Evolutionary conservation across 306 rosid genomes (phyloP), one percentile per base, ranked within the genome.

Genomic region (Dryas octopetala): DNA sequence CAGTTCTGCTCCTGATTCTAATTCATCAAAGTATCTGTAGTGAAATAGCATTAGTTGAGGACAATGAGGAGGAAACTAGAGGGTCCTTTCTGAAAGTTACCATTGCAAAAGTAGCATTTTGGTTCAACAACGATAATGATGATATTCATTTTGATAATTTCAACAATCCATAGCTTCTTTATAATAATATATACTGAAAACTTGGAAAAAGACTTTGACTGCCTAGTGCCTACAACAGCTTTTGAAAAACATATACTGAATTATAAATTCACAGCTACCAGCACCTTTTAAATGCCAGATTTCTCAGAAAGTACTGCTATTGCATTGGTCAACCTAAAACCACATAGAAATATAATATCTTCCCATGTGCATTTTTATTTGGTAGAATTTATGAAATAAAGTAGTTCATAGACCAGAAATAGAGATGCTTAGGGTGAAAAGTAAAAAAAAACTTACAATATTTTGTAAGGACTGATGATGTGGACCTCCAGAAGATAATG

Each of bases 391-490:
- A 40, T 9, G 15, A 16, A 38, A 9, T 12, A 28, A 51, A 69
- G 23, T 6, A 52, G 28, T 51, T 51, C 47, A 9, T 46, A 40
- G 44, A 52, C 3, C 50, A 45, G 8, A 76, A 71, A 64, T 16
- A 62, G n/a, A 71, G 40, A 46, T 16, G 48, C 19, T 61, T 74
- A 58, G 19, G 79, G 63, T 71, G 53, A 73, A 68, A 80, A 43
- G 10, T 62, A 5, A 16, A 62, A 23, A 77, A 80, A 64, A 71
- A 76, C 89, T 74, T 76, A 91, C 98, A 74, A 88, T 91, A 85
- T 94, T 94, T 58, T 91, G 98, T 50, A 94, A 85, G 65, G 97
- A 90, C 51, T 72, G 96, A 59, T 87, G 88, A 85, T 80, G 91
- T 86, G 98, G 79, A 78, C 86, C 76, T 81, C 97, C 90, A 41